Base-by-base conservation (phyloP, 768 basidiomycete species). In the Russula sp. region DNA sequence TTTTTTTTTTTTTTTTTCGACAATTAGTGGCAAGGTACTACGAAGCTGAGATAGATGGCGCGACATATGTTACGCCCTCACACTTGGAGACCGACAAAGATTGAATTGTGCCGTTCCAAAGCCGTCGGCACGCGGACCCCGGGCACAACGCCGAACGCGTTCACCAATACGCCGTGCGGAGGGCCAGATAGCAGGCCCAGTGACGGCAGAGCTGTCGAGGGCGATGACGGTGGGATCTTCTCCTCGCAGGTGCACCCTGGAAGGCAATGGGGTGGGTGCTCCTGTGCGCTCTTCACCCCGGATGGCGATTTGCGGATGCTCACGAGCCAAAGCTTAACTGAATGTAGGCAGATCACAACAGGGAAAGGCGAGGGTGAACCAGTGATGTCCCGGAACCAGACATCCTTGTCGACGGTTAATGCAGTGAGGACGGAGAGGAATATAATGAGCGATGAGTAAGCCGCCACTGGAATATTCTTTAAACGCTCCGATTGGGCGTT, bases 351-450 rank as follows among this genome's bases (percentile, higher is more conserved):
- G 14, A 47, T 13, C 1, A 35, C 52, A 44, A 68, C 4, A 34
- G 67, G 67, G 47, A 67, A 68, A 2, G 67, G 67, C 32, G 67
- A 66, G 16, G 67, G 67, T n/a, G 65, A 68, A 13, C 56, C 59
- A 27, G 65, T 47, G 48, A 68, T 61, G 35, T 66, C 65, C 32
- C 67, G 62, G 55, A 67, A 66, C 67, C 67, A 68, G 50, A 68
- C 65, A 8, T 68, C 67, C 34, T 55, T 61, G 40, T 68, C 67
- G n/a, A 68, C 47, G 1, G 62, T 66, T 31, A 35, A 18, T 22
- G 65, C 67, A 6, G 66, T 59, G 20, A 64, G 22, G 51, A 66
- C 55, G 22, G 67, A 55, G 16, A 55, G 39, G 10, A 20, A 52
- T 13, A 63, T 32, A 39, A 68, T 18, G 4, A 68, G 37, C 10